These are phyloP conservation scores for Rhododendron williamsianum DNA, from an alignment of 148 eudicot species.

Conservation along the genomic window DNA sequence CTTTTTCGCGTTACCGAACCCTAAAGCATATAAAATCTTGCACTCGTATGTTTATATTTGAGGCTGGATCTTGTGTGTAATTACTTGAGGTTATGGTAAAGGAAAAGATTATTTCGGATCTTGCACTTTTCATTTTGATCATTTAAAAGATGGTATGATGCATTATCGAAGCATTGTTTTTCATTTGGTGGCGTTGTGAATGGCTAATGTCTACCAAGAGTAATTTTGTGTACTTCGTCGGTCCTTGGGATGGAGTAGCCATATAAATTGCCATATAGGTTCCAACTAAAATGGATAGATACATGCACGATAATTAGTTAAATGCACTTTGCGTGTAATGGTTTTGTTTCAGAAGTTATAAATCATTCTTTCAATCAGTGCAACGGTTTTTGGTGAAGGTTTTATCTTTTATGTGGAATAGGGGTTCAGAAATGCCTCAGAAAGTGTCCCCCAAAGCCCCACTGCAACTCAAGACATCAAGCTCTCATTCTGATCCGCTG, in stretches of 20 bases:
- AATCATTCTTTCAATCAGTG: neutral
- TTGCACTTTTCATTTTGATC: neutral
- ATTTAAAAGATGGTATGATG: neutral
- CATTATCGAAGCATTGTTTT: neutral
- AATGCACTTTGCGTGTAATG: neutral
- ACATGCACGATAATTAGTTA: neutral
- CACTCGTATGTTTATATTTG: neutral
- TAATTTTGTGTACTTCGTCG: neutral
- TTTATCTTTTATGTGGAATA: conserved; percentile 13
- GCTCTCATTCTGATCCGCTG: conserved; percentile 59
- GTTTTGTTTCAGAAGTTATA: neutral
- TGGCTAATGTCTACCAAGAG: neutral
- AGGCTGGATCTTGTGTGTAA: neutral
- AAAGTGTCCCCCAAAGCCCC: conserved; percentile 50
- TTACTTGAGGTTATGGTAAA: neutral
- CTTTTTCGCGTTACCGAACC: neutral
- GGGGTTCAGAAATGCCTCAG: conserved; percentile 64
- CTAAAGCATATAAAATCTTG: neutral
- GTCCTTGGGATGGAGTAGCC: neutral
- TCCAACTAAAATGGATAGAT: neutral
- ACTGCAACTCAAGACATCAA: conserved; percentile 47
- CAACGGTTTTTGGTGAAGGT: neutral
- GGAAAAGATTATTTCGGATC: neutral
- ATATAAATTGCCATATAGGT: neutral
- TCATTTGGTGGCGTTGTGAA: neutral